Conservation (phyloP, 306 rosid species). For the Rubus idaeus region DNA sequence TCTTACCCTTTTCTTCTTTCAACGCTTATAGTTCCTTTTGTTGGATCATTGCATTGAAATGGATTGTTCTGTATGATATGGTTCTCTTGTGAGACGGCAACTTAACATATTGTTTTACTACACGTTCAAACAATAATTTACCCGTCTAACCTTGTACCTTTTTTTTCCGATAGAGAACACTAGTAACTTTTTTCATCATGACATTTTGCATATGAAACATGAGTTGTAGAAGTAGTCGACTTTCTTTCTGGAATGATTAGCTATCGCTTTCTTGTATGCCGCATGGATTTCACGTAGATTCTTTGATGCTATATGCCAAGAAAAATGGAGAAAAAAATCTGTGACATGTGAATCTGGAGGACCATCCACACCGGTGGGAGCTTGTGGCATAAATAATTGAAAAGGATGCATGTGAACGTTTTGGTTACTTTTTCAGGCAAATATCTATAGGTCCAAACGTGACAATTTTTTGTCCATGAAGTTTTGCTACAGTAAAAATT, state of each 20-base stretch:
- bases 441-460: too few species aligned
- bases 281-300: not conserved
- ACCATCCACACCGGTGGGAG: not conserved
- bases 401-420: not conserved
- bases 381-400: conserved; percentile 5
- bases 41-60: not conserved
- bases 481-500: too few species aligned
- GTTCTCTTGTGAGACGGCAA: not conserved
- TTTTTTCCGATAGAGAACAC: too few species aligned
- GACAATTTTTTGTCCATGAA: too few species aligned
- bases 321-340: not conserved
- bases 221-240: not conserved
- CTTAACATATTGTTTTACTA: too few species aligned
- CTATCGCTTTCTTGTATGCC: not conserved
- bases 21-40: not conserved
- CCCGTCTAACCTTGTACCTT: too few species aligned
- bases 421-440: too few species aligned
- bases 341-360: not conserved
- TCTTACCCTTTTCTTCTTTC: not conserved
- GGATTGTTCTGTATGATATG: not conserved
- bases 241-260: not conserved
- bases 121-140: too few species aligned
- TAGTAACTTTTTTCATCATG: too few species aligned
- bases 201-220: not conserved
- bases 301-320: not conserved